These are phyloP conservation scores for Conticribra guillardii DNA, from an alignment of 108 stramenopile species.

Conservation along the genomic window DNA sequence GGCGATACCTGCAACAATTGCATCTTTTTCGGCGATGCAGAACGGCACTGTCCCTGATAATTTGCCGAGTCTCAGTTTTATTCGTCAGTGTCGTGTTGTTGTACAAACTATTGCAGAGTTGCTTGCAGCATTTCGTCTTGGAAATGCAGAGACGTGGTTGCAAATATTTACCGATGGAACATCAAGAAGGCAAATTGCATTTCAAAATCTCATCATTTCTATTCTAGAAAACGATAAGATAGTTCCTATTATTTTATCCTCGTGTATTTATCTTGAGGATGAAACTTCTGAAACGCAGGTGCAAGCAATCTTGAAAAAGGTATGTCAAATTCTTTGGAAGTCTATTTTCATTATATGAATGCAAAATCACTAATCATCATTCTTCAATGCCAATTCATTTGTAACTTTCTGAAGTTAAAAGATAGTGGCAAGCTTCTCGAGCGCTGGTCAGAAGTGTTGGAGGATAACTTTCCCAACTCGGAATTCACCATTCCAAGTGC, in stretches of 20 bases:
- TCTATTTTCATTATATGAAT: background rate
- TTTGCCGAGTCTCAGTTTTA: constrained; percentile 15
- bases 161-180: constrained; percentile 24
- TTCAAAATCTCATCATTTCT: background rate
- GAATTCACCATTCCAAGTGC: background rate
- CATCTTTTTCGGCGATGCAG: background rate
- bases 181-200: constrained; percentile 15
- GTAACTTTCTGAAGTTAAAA: too few species aligned
- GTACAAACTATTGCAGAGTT: constrained; percentile 16
- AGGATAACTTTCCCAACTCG: background rate
- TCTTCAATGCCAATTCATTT: constrained; percentile 1
- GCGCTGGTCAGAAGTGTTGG: constrained; percentile 8
- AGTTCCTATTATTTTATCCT: constrained; percentile 18
- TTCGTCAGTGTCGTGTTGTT: constrained; percentile 12
- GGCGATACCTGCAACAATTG: too few species aligned
- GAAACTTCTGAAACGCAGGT: constrained; percentile 15
- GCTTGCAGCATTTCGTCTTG: constrained; percentile 20
- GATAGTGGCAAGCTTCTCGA: too few species aligned
- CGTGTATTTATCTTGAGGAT: constrained; percentile 29
- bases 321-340: background rate
- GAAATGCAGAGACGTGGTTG: constrained; percentile 2
- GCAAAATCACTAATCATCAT: background rate
- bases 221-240: too few species aligned
- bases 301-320: background rate
- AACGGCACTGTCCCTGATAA: constrained; percentile 11